A percentile compares a stretch with the other conserved stretches of the same genome.
Evolutionary conservation across 2,329 filamentous ascomycete species (phyloP).

Genomic region (Venturia pyrina): DNA sequence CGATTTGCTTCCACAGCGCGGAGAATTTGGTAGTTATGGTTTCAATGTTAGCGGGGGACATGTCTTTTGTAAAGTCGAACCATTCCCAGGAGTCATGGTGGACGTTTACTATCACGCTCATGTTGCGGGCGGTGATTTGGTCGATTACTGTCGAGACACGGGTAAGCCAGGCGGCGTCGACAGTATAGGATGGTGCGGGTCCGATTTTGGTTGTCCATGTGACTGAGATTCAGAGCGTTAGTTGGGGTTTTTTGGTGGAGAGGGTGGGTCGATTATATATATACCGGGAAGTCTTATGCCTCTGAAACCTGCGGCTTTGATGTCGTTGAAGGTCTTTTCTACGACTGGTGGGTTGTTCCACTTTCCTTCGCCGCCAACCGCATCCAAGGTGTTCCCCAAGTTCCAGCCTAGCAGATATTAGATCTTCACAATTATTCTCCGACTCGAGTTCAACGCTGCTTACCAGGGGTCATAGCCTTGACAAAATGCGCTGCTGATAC

Average conservation of each 20-base stretch:
- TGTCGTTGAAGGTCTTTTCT: slow-evolving; percentile 39
- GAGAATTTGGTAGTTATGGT: slow-evolving; percentile 48
- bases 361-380: slow-evolving; percentile 44
- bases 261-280: not conserved
- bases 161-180: slow-evolving; percentile 46
- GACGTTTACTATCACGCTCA: slow-evolving; percentile 48
- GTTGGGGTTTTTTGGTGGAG: not conserved
- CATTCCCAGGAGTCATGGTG: slow-evolving; percentile 52
- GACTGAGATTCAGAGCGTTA: slow-evolving; percentile 24
- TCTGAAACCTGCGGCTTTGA: slow-evolving; percentile 47
- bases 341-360: slow-evolving; percentile 49
- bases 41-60: slow-evolving; percentile 35
- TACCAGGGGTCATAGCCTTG: slow-evolving; percentile 33
- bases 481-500: slow-evolving; percentile 40
- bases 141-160: slow-evolving; percentile 49
- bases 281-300: slow-evolving; percentile 45
- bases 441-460: not conserved
- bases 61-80: slow-evolving; percentile 40
- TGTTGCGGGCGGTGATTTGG: slow-evolving; percentile 39
- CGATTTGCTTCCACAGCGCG: slow-evolving; percentile 49
- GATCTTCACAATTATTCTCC: not conserved
- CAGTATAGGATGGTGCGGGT: slow-evolving; percentile 41
- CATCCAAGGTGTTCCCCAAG: slow-evolving; percentile 50
- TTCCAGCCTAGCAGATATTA: slow-evolving; percentile 44
- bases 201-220: slow-evolving; percentile 50